Base-by-base conservation (phyloP, 2,329 filamentous ascomycete genomes). In the Xylariaceae sp. region DNA sequence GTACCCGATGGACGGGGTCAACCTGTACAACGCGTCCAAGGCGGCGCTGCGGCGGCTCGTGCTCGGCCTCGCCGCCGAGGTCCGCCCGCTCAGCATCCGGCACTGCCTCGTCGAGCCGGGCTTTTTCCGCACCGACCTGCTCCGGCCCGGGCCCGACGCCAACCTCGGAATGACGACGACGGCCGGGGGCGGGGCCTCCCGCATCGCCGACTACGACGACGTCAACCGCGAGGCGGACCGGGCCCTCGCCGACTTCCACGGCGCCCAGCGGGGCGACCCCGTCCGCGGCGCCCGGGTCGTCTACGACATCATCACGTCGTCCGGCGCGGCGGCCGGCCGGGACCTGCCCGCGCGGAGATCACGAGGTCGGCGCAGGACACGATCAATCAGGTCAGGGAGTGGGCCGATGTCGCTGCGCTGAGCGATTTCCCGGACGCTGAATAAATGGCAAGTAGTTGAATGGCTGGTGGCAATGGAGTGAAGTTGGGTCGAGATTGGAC, bases 41-140 rank as follows among this genome's bases (percentile, higher is more conserved):
- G 50, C 45, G 17, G 57, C 53, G 2, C 36, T 59, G 29, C 37
- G 56, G 47, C 24, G 42, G 35, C 16, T 45, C 35, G 36, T 44
- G 15, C 28, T 52, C 2, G 43, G 39, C 15, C 5, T 50, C 5
- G 47, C 39, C 10, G 47, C 50, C 18, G 59, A 64, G 40, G 36
- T 57, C n/a, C 41, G 38, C 12, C 36, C 39, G 3, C 50, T 62
- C 36, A 52, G 52, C 5, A 59, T 64, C 40, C 44, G 43, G 15
- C 46, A 53, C 28, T 44, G 49, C 24, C 46, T 60, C 5, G 39
- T 66, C 22, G 57, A 62, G 35, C 60, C 57, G 0, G 61, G 61
- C 4, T 38, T 42, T 28, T 59, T 57, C 46, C 53, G 57, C 7
- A 61, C 56, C 1, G 46, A 48, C 8, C 26, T 59, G 4, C 35